Conservation (phyloP, 495 filamentous ascomycete species). For the Parathielavia appendiculata region DNA sequence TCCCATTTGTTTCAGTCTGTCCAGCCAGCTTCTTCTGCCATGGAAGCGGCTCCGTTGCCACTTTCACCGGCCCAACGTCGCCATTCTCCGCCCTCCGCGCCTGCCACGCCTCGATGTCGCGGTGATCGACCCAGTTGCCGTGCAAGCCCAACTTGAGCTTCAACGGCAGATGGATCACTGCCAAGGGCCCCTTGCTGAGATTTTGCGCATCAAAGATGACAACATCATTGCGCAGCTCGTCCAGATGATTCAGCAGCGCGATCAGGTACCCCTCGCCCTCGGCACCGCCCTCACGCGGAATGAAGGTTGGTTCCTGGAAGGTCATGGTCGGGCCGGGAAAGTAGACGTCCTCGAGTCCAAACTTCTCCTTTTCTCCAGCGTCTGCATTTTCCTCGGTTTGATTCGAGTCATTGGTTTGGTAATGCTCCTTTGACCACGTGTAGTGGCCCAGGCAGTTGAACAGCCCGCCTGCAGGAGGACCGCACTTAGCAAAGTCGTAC, state of each 20-base stretch:
- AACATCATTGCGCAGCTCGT: conserved; percentile 46
- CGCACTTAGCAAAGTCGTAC: conserved; percentile 48
- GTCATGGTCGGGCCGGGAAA: conserved; percentile 47
- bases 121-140: conserved; percentile 45
- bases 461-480: conserved; percentile 44
- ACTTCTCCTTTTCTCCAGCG: conserved; percentile 14
- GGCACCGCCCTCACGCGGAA: conserved; percentile 39
- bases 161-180: conserved; percentile 43
- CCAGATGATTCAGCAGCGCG: conserved; percentile 51
- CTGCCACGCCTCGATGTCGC: conserved; percentile 43
- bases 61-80: conserved; percentile 39
- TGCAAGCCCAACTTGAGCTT: conserved; percentile 43
- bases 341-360: conserved; percentile 36
- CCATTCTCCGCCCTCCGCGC: conserved; percentile 28
- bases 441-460: conserved; percentile 47
- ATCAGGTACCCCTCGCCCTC: conserved; percentile 56
- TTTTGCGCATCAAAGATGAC: conserved; percentile 47
- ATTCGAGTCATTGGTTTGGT: conserved; percentile 7
- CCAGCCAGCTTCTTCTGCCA: conserved; percentile 35
- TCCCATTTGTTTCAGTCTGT: not conserved
- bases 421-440: conserved; percentile 33
- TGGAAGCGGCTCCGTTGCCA: conserved; percentile 38
- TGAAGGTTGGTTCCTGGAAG: conserved; percentile 56
- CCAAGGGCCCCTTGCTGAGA: conserved; percentile 41
- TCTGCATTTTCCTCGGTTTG: not conserved